These are phyloP conservation scores for Claviceps sp. DNA, from an alignment of 2,329 filamentous ascomycete species.

Conservation along the genomic window DNA sequence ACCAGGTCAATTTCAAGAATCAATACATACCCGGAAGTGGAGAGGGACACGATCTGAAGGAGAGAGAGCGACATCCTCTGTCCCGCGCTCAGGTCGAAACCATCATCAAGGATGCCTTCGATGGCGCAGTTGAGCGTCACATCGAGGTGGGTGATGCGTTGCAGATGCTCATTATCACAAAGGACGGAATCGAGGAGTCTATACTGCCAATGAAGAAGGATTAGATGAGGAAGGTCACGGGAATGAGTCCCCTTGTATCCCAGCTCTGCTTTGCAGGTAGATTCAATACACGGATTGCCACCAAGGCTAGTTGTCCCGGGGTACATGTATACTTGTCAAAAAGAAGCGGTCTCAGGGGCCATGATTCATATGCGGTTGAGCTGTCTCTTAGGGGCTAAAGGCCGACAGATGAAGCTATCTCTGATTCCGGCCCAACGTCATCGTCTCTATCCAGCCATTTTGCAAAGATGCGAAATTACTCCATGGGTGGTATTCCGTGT, in stretches of 20 bases:
- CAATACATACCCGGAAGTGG: constrained; percentile 85
- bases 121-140: constrained; percentile 93
- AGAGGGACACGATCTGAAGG: constrained; percentile 64
- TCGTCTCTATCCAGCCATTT: no score
- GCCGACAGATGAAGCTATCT: not conserved
- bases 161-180: constrained; percentile 90
- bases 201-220: constrained; percentile 81
- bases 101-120: constrained; percentile 92
- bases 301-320: not conserved
- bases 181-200: constrained; percentile 76
- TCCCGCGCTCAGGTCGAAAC: constrained; percentile 63
- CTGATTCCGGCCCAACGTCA: not conserved
- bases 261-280: constrained; percentile 3
- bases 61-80: constrained; percentile 57
- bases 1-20: constrained; percentile 99
- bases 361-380: not conserved
- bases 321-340: not conserved
- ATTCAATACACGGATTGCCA: constrained; percentile 1
- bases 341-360: not conserved
- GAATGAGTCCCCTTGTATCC: constrained; percentile 2
- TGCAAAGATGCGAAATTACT: not conserved
- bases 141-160: constrained; percentile 96
- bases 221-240: constrained; percentile 28
- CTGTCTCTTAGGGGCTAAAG: not conserved
- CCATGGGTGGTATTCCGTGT: no score